Conservation (phyloP, 805 yeast species). For the Lachancea lanzarotensis region DNA sequence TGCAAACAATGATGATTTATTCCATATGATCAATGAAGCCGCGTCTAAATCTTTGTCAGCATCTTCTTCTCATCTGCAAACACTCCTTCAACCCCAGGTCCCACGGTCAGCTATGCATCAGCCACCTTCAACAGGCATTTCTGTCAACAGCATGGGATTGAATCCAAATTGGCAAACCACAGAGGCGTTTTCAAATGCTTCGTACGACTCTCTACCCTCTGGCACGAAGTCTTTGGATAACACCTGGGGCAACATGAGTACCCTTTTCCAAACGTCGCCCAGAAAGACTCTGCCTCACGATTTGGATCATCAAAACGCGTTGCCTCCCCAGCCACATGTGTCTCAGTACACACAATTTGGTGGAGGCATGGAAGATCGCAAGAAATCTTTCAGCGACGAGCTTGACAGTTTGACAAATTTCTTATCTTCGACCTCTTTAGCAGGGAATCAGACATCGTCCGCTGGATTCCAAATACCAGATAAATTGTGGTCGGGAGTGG, state of each 20-base stretch:
- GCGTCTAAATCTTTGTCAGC: conserved; percentile 19
- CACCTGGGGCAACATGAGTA: conserved; percentile 2
- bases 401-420: conserved; percentile 23
- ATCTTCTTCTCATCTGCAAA: conserved; percentile 20
- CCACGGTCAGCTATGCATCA: neutral
- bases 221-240: neutral
- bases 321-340: neutral
- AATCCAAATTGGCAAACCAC: conserved; percentile 2
- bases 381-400: conserved; percentile 22
- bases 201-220: conserved; percentile 1
- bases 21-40: conserved; percentile 25
- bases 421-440: conserved; percentile 22
- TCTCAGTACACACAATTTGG: conserved; percentile 8
- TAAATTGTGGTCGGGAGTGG: conserved; percentile 4
- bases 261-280: conserved; percentile 5
- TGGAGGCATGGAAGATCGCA: conserved; percentile 4
- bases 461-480: conserved; percentile 1
- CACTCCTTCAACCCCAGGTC: conserved; percentile 10
- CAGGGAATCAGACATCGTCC: conserved; percentile 8
- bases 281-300: neutral
- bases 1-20: conserved; percentile 22
- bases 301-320: neutral
- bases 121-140: neutral
- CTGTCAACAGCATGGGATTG: conserved; percentile 1
- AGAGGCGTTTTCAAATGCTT: neutral